Evolutionary conservation across 139 green algal species (phyloP).

Genomic region (Pedinophyceae sp.): DNA sequence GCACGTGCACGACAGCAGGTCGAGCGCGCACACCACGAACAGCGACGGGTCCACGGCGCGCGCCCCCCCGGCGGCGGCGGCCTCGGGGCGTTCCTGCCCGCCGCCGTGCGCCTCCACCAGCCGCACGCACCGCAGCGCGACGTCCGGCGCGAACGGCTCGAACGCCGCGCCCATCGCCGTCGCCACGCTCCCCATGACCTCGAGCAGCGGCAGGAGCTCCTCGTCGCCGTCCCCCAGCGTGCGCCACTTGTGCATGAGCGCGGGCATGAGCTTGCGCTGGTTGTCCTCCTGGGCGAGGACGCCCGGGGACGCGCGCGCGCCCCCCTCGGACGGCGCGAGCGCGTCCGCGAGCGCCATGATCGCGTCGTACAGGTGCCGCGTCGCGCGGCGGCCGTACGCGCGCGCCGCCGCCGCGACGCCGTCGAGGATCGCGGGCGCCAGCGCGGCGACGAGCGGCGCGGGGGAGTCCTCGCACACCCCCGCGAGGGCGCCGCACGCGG

Average conservation of each 20-base stretch:
- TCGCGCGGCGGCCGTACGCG: conserved; percentile 49
- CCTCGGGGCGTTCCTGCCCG: not conserved
- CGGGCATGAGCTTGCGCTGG: conserved; percentile 22
- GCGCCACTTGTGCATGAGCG: conserved; percentile 21
- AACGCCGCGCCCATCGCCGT: conserved; percentile 18
- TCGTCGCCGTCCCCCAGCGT: conserved; percentile 26
- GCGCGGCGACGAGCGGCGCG: not conserved
- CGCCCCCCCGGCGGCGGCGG: no score
- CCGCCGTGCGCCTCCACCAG: conserved; percentile 32
- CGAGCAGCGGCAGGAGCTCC: conserved; percentile 68
- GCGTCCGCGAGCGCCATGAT: conserved; percentile 51
- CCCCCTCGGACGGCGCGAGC: conserved; percentile 13
- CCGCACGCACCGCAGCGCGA: conserved; percentile 43
- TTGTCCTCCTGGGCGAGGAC: conserved; percentile 11
- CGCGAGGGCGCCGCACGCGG: conserved; percentile 67
- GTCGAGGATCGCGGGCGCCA: conserved; percentile 28
- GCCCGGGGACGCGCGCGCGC: conserved; percentile 13
- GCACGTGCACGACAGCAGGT: conserved; percentile 57
- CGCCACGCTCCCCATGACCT: conserved; percentile 54
- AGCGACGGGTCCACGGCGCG: no score
- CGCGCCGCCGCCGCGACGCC: conserved; percentile 26
- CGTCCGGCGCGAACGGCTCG: conserved; percentile 38
- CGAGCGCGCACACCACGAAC: conserved; percentile 50
- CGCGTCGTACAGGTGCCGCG: conserved; percentile 72
- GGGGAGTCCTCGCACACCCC: conserved; percentile 50